Percentiles rank a stretch among this genome's conserved stretches.
phyloP scores from a whole-genome alignment of 1,139 yeast species.

The Magnusiomyces paraingens region DNA sequence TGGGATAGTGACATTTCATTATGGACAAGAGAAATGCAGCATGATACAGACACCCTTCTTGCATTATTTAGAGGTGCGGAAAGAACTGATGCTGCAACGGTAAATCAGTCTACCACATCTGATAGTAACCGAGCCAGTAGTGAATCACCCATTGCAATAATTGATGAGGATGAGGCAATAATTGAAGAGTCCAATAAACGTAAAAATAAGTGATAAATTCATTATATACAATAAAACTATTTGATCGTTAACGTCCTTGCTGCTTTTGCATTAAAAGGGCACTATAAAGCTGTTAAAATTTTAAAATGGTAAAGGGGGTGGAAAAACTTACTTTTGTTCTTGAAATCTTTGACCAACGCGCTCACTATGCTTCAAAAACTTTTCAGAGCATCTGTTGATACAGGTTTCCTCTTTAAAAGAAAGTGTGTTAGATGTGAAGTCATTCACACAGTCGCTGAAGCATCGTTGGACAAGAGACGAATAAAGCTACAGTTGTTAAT shows the following conservation, averaged over 20 bases:
- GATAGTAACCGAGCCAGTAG: neutral
- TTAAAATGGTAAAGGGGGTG: neutral
- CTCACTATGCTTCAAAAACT: conserved; percentile 96
- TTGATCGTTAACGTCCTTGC: conserved; percentile 8
- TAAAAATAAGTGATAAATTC: conserved; percentile 1
- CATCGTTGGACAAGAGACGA: conserved; percentile 94
- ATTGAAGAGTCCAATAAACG: conserved; percentile 6
- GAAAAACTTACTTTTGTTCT: conserved; percentile 3
- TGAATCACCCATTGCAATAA: neutral
- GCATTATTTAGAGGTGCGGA: conserved; percentile 33
- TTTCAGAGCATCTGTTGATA: conserved; percentile 88
- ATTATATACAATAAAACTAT: neutral
- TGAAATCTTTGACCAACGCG: conserved; percentile 91
- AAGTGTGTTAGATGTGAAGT: conserved; percentile 86
- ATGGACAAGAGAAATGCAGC: conserved; percentile 60
- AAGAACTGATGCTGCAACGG: conserved; percentile 15
- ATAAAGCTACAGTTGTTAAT: conserved; percentile 42
- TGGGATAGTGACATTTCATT: conserved; percentile 55
- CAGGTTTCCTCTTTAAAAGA: conserved; percentile 81
- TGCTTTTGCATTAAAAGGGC: conserved; percentile 13
- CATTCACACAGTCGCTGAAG: conserved; percentile 95
- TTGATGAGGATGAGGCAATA: conserved; percentile 5
- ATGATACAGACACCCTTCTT: conserved; percentile 33
- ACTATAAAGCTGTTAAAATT: conserved; percentile 3
- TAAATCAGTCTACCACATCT: neutral